Base-by-base conservation (phyloP, 805 yeast species). In the Scheffersomyces coipomensis region DNA sequence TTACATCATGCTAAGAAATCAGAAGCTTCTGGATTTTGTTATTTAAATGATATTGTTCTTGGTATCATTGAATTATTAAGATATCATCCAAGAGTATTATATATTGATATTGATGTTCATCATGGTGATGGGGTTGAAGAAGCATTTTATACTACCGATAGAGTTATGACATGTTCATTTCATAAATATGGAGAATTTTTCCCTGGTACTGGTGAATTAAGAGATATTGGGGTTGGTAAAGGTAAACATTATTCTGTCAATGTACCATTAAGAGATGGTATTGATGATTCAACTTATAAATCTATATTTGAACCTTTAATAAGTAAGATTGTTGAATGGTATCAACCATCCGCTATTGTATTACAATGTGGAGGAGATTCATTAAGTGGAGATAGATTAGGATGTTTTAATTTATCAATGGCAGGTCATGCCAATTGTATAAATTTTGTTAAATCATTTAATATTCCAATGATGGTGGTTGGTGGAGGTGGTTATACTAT, bases 401-500 rank as follows among this genome's bases (percentile, higher is more conserved):
- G 99, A 23, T 88, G 97, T 55, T 95, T 95, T 70, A 93, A 95
- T 59, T 76, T 93, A 46, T 88, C 93, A 40, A 90, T 91, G 79
- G 73, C 72, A 40, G 98, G 97, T 0, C 99, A 95, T 60, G 98
- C 97, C 29, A 95, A 91, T 63, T 93, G 99, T 71, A 88, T 91
- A 37, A 81, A 84, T 51, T 91, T 79, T 64, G 88, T 90, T 37
- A 86, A 85, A 59, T 76, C 86, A 7, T 88, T 91, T 56, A 86
- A 87, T 34, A 75, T 93, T 13, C 98, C 99, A 8, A 68, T 88
- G 76, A 78, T 93, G 83, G 95, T 93, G 22, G 74, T 93, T 16
- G 99, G 99, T 29, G 99, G 99, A 35, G 99, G 99, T 51, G 99
- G 99, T 16, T 93, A 93, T 66, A 93, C 99, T 2, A 95, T 95